Evolutionary conservation across 139 green algal genomes (phyloP).

Genomic region (Edaphochlamys debaryana): DNA sequence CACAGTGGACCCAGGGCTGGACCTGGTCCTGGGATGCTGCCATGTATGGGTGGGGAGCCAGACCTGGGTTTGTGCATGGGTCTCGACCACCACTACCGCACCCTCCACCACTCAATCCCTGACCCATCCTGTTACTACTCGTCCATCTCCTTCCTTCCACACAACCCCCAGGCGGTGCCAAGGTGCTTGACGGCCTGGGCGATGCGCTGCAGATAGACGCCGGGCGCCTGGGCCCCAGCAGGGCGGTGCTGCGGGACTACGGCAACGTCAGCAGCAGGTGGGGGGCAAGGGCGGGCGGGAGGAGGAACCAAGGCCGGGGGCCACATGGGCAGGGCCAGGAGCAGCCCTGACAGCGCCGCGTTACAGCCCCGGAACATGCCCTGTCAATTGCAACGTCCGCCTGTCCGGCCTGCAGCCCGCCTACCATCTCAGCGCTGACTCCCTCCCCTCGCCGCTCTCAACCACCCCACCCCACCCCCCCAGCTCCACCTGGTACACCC

Average conservation of each 20-base stretch:
- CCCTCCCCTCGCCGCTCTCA: too few species aligned
- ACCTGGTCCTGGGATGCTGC: too few species aligned
- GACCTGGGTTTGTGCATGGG: too few species aligned
- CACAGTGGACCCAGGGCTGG: too few species aligned
- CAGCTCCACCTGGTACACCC: slow-evolving; percentile 75
- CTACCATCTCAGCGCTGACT: too few species aligned
- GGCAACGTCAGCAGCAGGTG: slow-evolving; percentile 62
- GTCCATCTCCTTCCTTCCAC: background rate
- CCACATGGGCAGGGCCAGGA: too few species aligned
- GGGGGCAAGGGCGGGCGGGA: background rate
- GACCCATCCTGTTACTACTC: background rate
- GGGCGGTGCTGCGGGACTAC: slow-evolving; percentile 56
- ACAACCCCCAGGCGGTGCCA: slow-evolving; percentile 66
- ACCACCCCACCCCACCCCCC: background rate
- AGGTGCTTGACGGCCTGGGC: slow-evolving; percentile 74
- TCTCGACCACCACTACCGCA: too few species aligned
- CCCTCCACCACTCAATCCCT: too few species aligned
- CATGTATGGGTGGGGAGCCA: too few species aligned
- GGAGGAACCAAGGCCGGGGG: too few species aligned
- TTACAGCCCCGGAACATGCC: background rate
- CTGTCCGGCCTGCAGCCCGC: too few species aligned
- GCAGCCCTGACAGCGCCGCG: background rate
- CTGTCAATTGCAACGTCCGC: background rate
- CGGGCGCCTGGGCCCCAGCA: slow-evolving; percentile 49
- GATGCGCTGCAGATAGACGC: slow-evolving; percentile 59